Conservation (phyloP, 2,329 filamentous ascomycete species). For the Macrophomina tecta region DNA sequence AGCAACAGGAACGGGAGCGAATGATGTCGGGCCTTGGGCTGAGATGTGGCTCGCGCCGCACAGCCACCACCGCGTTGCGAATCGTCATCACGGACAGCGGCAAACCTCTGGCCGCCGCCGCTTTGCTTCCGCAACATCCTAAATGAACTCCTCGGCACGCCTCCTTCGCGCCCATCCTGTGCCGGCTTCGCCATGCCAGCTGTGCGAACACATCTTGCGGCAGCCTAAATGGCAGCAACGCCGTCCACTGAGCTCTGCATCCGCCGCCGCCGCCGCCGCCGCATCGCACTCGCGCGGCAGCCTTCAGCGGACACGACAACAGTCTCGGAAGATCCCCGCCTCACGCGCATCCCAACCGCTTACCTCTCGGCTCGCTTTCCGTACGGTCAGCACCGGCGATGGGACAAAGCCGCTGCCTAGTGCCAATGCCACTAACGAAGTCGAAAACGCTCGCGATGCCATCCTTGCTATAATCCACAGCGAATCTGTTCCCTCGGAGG, state of each 20-base stretch:
- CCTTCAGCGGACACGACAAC: not conserved
- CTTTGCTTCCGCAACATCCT: slow-evolving; percentile 33
- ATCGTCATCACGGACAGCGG: slow-evolving; percentile 17
- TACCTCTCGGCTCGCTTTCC: not conserved
- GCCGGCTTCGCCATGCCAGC: slow-evolving; percentile 52
- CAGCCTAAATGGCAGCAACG: slow-evolving; percentile 19
- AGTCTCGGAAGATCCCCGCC: not conserved
- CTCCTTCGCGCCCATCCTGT: slow-evolving; percentile 20
- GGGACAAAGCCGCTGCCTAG: not conserved
- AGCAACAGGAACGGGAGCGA: slow-evolving; percentile 22
- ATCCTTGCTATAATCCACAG: slow-evolving; percentile 13
- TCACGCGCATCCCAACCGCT: not conserved
- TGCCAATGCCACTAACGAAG: not conserved
- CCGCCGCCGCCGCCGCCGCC: not conserved
- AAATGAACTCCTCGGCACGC: slow-evolving; percentile 26
- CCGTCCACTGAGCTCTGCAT: slow-evolving; percentile 8
- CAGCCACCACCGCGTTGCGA: slow-evolving; percentile 16
- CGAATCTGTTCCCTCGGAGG: slow-evolving; percentile 20
- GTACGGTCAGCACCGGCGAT: not conserved
- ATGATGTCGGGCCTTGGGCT: slow-evolving; percentile 27
- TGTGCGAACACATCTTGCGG: slow-evolving; percentile 47
- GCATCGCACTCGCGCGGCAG: not conserved
- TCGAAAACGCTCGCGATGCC: slow-evolving; percentile 8
- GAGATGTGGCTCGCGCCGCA: slow-evolving; percentile 20
- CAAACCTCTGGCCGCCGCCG: slow-evolving; percentile 12